phyloP scores from a whole-genome alignment of 1,284 basidiomycete species.

The Athelia sp. region DNA sequence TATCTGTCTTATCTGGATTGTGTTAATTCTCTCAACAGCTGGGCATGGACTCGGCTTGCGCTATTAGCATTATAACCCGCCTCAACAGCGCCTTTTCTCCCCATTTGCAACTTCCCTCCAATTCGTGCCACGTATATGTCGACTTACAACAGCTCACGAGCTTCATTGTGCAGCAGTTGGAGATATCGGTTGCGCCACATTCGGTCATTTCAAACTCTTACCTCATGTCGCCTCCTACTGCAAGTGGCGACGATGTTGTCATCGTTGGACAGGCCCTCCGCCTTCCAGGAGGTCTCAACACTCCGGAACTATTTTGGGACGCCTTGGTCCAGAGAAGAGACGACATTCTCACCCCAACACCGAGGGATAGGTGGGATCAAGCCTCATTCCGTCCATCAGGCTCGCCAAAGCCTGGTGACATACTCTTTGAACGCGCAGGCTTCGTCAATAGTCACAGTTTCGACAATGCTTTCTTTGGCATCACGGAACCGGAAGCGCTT shows the following conservation, averaged over 20 bases:
- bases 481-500: constrained; percentile 28
- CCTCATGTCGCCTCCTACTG: no score
- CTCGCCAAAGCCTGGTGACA: constrained; percentile 19
- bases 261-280: constrained; percentile 31
- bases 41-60: constrained; percentile 19
- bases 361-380: constrained; percentile 30
- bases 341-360: constrained; percentile 24
- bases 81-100: constrained; percentile 20
- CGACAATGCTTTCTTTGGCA: constrained; percentile 30
- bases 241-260: constrained; percentile 21
- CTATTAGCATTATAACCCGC: constrained; percentile 24
- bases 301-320: constrained; percentile 24
- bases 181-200: constrained; percentile 3
- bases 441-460: constrained; percentile 26
- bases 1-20: constrained; percentile 1
- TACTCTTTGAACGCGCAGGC: constrained; percentile 27
- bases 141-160: constrained; percentile 23
- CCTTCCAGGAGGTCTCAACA: constrained; percentile 27
- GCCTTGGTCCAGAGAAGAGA: constrained; percentile 25
- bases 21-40: constrained; percentile 5
- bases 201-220: no score
- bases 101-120: constrained; percentile 22
- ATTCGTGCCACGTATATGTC: constrained; percentile 28
- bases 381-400: constrained; percentile 19
- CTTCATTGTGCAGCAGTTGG: constrained; percentile 16